Conservation (phyloP, 306 rosid genomes). For the Cucumis cinereus region DNA sequence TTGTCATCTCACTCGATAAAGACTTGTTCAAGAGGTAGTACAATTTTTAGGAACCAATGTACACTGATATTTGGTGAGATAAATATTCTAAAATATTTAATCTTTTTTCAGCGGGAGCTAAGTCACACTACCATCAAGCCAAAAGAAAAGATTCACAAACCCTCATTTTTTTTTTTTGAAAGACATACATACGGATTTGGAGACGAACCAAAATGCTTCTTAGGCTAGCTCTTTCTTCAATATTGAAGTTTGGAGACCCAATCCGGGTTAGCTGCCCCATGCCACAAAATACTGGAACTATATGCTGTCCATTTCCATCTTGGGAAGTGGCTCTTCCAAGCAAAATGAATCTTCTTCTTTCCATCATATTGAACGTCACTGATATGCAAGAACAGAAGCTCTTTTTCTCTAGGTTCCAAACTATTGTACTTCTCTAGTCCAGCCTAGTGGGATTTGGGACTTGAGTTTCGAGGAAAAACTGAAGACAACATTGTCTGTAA, state of each 20-base stretch:
- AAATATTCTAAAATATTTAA: background rate
- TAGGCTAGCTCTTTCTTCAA: background rate
- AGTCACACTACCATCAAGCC: background rate
- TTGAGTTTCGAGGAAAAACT: background rate
- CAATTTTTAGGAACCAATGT: background rate
- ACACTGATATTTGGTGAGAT: background rate
- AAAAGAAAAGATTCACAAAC: background rate
- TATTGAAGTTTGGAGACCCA: background rate
- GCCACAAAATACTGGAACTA: background rate
- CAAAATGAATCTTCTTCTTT: background rate
- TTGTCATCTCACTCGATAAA: background rate
- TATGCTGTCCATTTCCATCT: background rate
- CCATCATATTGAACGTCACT: background rate
- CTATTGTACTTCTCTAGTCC: too few species aligned
- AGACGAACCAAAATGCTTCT: background rate
- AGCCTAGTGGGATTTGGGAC: background rate
- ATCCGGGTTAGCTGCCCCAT: background rate
- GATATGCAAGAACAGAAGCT: background rate
- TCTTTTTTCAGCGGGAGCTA: background rate
- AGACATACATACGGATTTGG: too few species aligned
- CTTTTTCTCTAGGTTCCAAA: background rate
- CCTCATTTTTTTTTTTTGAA: too few species aligned
- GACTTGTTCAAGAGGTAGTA: background rate
- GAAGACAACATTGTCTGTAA: background rate
- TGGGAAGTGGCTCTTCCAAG: background rate